Percentiles rank a stretch among this genome's conserved stretches.
Evolutionary conservation across 1,284 basidiomycete genomes (phyloP).

Genomic region (Fomes fomentarius): DNA sequence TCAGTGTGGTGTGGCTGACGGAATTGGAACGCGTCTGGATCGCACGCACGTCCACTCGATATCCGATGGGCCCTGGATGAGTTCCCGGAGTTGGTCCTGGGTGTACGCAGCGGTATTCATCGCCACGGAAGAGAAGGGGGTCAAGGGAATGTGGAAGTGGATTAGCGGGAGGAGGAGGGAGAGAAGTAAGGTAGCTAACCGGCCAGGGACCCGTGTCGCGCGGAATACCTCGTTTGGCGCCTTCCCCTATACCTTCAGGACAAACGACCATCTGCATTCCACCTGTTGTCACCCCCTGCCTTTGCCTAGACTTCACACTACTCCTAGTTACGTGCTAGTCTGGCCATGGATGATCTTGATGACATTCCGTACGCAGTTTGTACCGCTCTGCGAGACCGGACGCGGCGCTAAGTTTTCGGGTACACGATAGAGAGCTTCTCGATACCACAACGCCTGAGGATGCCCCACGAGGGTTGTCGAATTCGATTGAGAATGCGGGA

Average conservation of each 20-base stretch:
- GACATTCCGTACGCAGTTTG: slow-evolving; percentile 32
- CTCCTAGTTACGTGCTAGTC: no score
- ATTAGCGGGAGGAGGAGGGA: slow-evolving; percentile 3
- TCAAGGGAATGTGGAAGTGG: background rate
- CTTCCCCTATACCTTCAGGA: background rate
- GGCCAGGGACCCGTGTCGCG: background rate
- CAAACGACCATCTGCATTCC: slow-evolving; percentile 1
- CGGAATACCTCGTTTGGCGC: background rate
- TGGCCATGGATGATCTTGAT: slow-evolving; percentile 26
- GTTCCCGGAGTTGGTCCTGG: slow-evolving; percentile 60
- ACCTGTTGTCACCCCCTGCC: background rate
- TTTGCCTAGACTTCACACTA: background rate
- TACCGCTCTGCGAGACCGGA: slow-evolving; percentile 3
- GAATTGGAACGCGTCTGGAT: background rate
- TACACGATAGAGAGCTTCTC: slow-evolving; percentile 46
- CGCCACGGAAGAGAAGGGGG: background rate
- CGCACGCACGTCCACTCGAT: slow-evolving; percentile 73
- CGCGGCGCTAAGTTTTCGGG: background rate
- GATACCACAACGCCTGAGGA: slow-evolving; percentile 32
- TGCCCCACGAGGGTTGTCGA: slow-evolving; percentile 6
- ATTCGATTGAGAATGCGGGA: background rate
- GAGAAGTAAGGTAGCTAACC: slow-evolving; percentile 9
- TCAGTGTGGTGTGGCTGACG: slow-evolving; percentile 2
- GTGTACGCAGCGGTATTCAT: slow-evolving; percentile 17
- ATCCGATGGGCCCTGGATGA: slow-evolving; percentile 76